Conservation (phyloP, 225 moss, liverwort and hornwort genomes). For the Pseudoscleropodium purum region DNA sequence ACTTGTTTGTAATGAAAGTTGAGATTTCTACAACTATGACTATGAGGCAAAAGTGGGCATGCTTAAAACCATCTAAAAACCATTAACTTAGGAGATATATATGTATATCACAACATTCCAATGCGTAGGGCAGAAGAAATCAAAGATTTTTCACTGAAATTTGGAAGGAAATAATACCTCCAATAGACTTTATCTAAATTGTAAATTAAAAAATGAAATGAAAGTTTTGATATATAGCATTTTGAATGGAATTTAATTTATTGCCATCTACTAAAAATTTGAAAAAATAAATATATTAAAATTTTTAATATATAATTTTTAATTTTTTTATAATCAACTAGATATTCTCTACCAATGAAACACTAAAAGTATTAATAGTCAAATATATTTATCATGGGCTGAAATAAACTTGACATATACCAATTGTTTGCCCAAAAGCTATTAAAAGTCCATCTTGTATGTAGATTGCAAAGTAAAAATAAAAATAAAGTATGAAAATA, state of each 20-base stretch:
- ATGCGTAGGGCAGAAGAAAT: fast-evolving
- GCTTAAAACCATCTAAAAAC: not conserved
- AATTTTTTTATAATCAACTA: not conserved
- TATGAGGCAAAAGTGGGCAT: fast-evolving
- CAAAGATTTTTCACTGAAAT: not conserved
- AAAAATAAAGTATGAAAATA: too few species aligned
- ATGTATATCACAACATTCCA: not conserved
- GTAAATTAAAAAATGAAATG: not conserved
- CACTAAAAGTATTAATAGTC: not conserved
- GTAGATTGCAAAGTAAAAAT: not conserved
- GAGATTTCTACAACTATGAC: not conserved
- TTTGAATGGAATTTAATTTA: not conserved
- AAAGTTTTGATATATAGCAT: not conserved
- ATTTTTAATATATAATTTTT: not conserved
- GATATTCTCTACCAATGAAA: not conserved
- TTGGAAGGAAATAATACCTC: not conserved
- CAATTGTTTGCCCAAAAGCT: not conserved
- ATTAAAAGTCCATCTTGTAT: not conserved
- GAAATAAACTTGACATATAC: not conserved
- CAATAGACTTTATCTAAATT: not conserved
- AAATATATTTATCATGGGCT: not conserved
- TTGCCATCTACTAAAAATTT: not conserved
- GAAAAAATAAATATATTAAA: not conserved
- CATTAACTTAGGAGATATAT: fast-evolving
- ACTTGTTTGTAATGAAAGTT: not conserved